Base-by-base conservation (phyloP, 2,329 filamentous ascomycete species). In the Colletotrichum melonis region DNA sequence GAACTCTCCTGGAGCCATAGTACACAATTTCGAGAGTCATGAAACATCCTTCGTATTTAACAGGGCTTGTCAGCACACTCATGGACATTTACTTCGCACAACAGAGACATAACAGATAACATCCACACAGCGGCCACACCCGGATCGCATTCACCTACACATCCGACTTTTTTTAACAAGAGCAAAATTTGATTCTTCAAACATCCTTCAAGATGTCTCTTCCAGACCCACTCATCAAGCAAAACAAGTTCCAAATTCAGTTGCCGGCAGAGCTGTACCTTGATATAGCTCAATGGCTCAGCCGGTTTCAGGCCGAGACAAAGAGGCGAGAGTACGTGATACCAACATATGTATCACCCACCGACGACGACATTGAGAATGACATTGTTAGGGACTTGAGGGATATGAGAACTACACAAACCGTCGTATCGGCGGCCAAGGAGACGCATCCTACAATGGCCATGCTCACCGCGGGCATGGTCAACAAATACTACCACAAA, bases 381-480 rank as follows among this genome's bases (percentile, higher is more conserved):
- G 24, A 49, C 14, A 35, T 12, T 12, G 8, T 6, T 9, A 19
- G 2, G 4, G 12, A 14, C 22, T 8, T 5, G 5, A 42, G 38
- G 9, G 22, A 22, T 22, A 22, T 22, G 22, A 22, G 22, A 22
- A 2, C 22, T 22, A 22, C 22, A 22, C 22, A 22, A 22, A 22
- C 22, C 22, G 22, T 22, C 22, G 22, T 22, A 22, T 22, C 22
- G 30, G n/a, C 19, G 2, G 26, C 14, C 2, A 22, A 52, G 28
- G n/a, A 4, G 4, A 19, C 54, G 19, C 35, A 22, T 35, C 35
- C 69, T 24, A 32, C 64, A 4, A 11, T 59, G 19, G 24, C 30
- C 28, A 58, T 72, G 69, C 52, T 72, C 22, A 49, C 54, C 16
- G 69, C 69, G 5, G 57, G 69, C 14, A 69, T 52, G 28, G 58